Base-by-base conservation (phyloP, 768 basidiomycete species). In the Auricularia heimuer region DNA sequence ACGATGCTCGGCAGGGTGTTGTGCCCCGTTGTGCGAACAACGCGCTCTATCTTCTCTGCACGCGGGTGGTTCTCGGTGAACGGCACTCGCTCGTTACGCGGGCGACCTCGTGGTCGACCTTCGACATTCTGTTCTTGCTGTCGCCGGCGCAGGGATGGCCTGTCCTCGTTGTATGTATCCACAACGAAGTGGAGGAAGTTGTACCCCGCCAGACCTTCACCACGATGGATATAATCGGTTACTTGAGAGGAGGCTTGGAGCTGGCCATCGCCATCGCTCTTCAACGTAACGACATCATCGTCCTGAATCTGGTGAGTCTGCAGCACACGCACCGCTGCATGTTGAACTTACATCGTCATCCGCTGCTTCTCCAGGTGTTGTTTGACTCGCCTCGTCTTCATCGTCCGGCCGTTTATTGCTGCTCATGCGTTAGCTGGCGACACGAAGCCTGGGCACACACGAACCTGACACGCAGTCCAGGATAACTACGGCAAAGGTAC, bases 1-100 rank as follows among this genome's bases (percentile, higher is more conserved):
- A 77, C 65, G 60, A 80, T 69, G 34, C 73, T 68, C 0, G 76
- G 75, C 2, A 80, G 14, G 0, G 69, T 76, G n/a, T 77, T 75
- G 65, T 79, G 79, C 0, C 70, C 71, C 0, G 4, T 2, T 3
- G 34, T 34, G 0, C 73, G 66, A 0, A 73, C 45, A 1, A 79
- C 66, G 0, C 75, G 68, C 33, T 64, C 66, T 0, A 61, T 35
- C 0, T 6, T 64, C 0, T 60, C 44, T 11, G n/a, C 7, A 1
- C 65, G 69, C 63, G 62, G 69, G 54, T 70, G 70, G 0, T 47
- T 64, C 0, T 16, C 21, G 0, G 64, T 62, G 64, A 78, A 78
- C 1, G 51, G 63, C 0, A 70, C 54, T 0, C 70, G 47, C 4
- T 7, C 6, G n/a, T 51, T 51, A 4, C 47, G 47, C 4, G 47